phyloP scores from a whole-genome alignment of 495 filamentous ascomycete genomes.

The Penicillium nucicola region DNA sequence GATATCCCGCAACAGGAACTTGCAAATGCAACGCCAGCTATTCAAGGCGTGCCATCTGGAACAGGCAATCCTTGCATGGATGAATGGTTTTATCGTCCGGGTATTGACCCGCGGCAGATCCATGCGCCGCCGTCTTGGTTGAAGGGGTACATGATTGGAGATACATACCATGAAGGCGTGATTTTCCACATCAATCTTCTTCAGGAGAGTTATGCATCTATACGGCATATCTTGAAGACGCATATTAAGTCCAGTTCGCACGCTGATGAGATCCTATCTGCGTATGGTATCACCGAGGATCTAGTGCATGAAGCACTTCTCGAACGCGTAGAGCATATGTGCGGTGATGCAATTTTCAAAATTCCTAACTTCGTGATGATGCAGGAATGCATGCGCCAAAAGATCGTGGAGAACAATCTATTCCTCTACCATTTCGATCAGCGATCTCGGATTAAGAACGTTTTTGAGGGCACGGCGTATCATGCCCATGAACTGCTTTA shows the following conservation, averaged over 20 bases:
- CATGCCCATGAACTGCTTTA: constrained; percentile 33
- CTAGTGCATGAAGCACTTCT: constrained; percentile 10
- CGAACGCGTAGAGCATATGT: constrained; percentile 26
- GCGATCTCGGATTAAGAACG: constrained; percentile 24
- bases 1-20: constrained; percentile 25
- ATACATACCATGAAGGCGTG: constrained; percentile 32
- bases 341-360: constrained; percentile 29
- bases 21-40: constrained; percentile 23
- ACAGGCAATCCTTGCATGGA: constrained; percentile 31
- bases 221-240: constrained; percentile 10
- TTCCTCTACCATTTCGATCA: constrained; percentile 30
- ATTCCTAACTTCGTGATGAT: constrained; percentile 24
- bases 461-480: constrained; percentile 27
- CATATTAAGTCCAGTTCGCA: constrained; percentile 10
- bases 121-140: constrained; percentile 24
- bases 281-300: constrained; percentile 15
- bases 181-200: constrained; percentile 31
- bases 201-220: constrained; percentile 15
- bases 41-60: constrained; percentile 22
- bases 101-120: constrained; percentile 13
- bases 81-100: constrained; percentile 25
- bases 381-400: background rate
- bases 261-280: constrained; percentile 18
- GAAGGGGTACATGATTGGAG: constrained; percentile 26
- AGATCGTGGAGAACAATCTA: background rate